phyloP scores from a whole-genome alignment of 768 basidiomycete species.

The Suillus lakei region DNA sequence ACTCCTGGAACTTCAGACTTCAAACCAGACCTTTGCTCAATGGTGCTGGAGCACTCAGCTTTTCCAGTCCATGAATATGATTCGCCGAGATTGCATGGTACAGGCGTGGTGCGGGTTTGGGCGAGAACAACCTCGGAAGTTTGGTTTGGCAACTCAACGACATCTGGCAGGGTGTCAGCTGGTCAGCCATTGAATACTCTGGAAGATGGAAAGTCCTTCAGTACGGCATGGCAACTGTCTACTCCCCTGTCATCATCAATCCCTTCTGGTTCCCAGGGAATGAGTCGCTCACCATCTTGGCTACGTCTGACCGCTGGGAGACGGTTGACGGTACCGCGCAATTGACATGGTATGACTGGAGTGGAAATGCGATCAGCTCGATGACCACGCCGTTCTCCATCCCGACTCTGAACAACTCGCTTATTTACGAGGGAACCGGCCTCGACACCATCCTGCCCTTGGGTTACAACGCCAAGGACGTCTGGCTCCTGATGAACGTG shows the following conservation, averaged over 20 bases:
- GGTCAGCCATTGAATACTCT: conserved; percentile 60
- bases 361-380: conserved; percentile 44
- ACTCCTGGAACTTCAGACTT: conserved; percentile 50
- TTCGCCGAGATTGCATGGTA: conserved; percentile 65
- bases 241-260: conserved; percentile 52
- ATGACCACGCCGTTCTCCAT: conserved; percentile 45
- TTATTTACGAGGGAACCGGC: conserved; percentile 46
- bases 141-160: conserved; percentile 66
- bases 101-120: conserved; percentile 59
- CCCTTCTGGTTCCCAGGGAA: conserved; percentile 61
- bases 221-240: conserved; percentile 50
- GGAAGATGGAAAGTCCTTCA: conserved; percentile 65
- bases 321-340: conserved; percentile 49
- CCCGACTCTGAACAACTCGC: conserved; percentile 54
- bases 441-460: conserved; percentile 50
- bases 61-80: conserved; percentile 63
- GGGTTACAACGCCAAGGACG: conserved; percentile 44
- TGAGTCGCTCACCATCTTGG: conserved; percentile 51
- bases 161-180: conserved; percentile 63
- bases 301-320: conserved; percentile 58
- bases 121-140: conserved; percentile 62
- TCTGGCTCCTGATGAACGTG: conserved; percentile 56
- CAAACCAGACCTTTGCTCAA: conserved; percentile 64
- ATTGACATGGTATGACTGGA: conserved; percentile 65
- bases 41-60: conserved; percentile 69